A percentile compares a stretch with the other conserved stretches of the same genome.
phyloP scores from a whole-genome alignment of 495 filamentous ascomycete genomes.

The Barbatosphaeria neglecta region DNA sequence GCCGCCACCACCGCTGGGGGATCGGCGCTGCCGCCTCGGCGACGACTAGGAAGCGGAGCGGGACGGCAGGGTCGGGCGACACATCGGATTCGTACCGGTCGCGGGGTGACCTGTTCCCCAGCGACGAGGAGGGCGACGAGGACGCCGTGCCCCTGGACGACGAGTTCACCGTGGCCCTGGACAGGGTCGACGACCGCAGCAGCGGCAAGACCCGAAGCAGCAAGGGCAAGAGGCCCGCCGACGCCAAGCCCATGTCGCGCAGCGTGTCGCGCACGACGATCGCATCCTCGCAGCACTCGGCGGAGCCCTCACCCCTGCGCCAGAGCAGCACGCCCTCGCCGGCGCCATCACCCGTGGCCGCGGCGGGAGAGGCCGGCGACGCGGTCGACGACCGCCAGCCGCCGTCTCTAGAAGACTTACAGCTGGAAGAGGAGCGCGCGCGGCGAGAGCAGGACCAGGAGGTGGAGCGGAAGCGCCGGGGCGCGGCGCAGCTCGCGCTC shows the following conservation, averaged over 20 bases:
- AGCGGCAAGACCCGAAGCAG: slow-evolving; percentile 54
- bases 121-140: slow-evolving; percentile 77
- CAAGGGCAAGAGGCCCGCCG: slow-evolving; percentile 47
- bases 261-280: slow-evolving; percentile 39
- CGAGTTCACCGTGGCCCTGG: slow-evolving; percentile 75
- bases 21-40: slow-evolving; percentile 15
- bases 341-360: neutral
- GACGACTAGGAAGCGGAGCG: slow-evolving; percentile 59
- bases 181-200: slow-evolving; percentile 60
- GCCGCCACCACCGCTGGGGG: slow-evolving; percentile 5
- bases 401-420: slow-evolving; percentile 59
- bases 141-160: slow-evolving; percentile 90
- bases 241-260: slow-evolving; percentile 42
- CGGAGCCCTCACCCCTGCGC: slow-evolving; percentile 16
- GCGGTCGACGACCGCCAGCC: slow-evolving; percentile 26
- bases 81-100: slow-evolving; percentile 86
- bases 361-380: slow-evolving; percentile 8
- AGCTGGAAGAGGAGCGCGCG: slow-evolving; percentile 62
- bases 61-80: slow-evolving; percentile 66
- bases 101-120: slow-evolving; percentile 87
- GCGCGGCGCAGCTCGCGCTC: slow-evolving; percentile 60
- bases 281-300: slow-evolving; percentile 33
- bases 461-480: slow-evolving; percentile 56
- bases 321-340: slow-evolving; percentile 21
- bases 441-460: slow-evolving; percentile 58